These are phyloP conservation scores for Xylariaceae sp. DNA, from an alignment of 2,329 filamentous ascomycete genomes.

Conservation along the genomic window DNA sequence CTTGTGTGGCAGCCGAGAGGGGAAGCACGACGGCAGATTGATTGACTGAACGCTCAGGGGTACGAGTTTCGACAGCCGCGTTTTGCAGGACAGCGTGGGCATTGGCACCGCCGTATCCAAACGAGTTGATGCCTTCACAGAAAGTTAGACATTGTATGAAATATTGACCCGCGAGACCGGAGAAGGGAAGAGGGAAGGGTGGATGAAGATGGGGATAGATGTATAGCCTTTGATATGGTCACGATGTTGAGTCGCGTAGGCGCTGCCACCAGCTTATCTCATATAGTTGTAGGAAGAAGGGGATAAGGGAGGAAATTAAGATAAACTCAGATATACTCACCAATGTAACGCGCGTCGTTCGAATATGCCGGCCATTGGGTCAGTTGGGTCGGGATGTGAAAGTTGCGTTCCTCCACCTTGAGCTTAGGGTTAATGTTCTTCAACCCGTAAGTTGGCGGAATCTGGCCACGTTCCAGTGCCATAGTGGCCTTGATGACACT, in stretches of 20 bases:
- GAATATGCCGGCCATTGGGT: neutral
- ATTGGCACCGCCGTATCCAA: neutral
- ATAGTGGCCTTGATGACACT: slow-evolving; percentile 33
- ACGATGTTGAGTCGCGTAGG: no score
- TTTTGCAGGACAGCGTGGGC: slow-evolving; percentile 1
- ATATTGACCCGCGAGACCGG: neutral
- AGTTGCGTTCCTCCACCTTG: slow-evolving; percentile 29
- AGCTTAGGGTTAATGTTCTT: slow-evolving; percentile 31
- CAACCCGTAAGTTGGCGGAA: slow-evolving; percentile 39
- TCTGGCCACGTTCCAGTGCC: slow-evolving; percentile 34
- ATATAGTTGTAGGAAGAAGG: no score
- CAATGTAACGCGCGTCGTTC: no score
- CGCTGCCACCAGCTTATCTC: no score
- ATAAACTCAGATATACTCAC: no score
- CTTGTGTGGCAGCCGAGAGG: neutral
- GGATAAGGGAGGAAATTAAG: no score
- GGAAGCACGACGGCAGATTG: neutral
- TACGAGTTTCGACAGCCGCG: neutral
- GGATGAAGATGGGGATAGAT: no score
- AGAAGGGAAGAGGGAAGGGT: no score
- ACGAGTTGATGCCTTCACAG: neutral
- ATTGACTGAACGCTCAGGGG: neutral
- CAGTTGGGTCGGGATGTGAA: slow-evolving; percentile 27
- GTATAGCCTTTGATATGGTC: no score
- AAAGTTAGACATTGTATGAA: neutral